These are phyloP conservation scores for Boechera stricta DNA, from an alignment of 345 rosid species.

Conservation along the genomic window DNA sequence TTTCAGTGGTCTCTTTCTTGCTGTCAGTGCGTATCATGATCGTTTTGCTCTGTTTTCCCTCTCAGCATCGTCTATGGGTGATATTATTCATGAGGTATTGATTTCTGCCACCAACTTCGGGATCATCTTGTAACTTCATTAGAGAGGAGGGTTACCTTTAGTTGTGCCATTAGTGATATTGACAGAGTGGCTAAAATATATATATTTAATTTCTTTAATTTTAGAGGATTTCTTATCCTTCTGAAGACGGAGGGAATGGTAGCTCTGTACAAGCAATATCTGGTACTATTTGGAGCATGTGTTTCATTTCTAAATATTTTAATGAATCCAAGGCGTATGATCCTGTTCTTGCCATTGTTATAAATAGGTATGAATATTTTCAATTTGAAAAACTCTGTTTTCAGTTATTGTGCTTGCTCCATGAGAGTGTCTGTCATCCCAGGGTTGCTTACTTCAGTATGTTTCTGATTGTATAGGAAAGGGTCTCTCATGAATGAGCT, in stretches of 20 bases:
- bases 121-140: constrained; percentile 39
- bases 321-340: constrained; percentile 64
- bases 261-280: constrained; percentile 52
- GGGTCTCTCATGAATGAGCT: constrained; percentile 69
- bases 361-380: constrained; percentile 74
- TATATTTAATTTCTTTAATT: constrained; percentile 39
- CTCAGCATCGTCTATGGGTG: constrained; percentile 63
- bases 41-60: constrained; percentile 80
- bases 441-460: constrained; percentile 38
- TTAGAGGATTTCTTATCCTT: constrained; percentile 81
- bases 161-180: constrained; percentile 2
- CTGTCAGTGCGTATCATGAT: constrained; percentile 87
- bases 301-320: constrained; percentile 73
- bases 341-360: constrained; percentile 85
- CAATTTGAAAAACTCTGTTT: constrained; percentile 42
- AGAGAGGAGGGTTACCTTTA: constrained; percentile 12
- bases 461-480: constrained; percentile 63
- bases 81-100: constrained; percentile 71
- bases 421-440: constrained; percentile 37
- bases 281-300: constrained; percentile 99
- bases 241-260: constrained; percentile 59
- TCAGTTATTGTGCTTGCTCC: constrained; percentile 13
- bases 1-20: constrained; percentile 79
- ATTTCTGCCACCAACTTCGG: constrained; percentile 27
- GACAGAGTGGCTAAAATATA: constrained; percentile 23